phyloP scores from a whole-genome alignment of 140 eudicot species.

The Senecio squalidus region DNA sequence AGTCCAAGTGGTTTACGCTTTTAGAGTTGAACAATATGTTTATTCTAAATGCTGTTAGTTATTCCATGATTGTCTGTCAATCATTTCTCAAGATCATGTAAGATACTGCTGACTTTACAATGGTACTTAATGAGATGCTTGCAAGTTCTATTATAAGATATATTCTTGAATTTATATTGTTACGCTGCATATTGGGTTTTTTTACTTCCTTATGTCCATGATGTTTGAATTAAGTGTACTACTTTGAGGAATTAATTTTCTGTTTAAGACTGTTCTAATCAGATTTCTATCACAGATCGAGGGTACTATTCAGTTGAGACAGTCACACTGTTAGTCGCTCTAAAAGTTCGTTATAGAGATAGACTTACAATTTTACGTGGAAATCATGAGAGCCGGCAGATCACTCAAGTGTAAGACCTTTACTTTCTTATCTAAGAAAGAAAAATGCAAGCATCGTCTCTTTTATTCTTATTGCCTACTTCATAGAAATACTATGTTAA shows the following conservation, averaged over 20 bases:
- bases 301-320: conserved; percentile 95
- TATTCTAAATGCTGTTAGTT: background rate
- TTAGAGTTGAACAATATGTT: no score
- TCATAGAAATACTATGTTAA: background rate
- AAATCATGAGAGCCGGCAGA: conserved; percentile 87
- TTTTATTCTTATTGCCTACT: background rate
- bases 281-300: conserved; percentile 55
- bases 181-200: background rate
- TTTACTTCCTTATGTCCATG: background rate
- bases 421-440: background rate
- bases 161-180: background rate
- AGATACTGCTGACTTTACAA: conserved; percentile 10
- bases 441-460: background rate
- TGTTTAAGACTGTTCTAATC: conserved; percentile 17
- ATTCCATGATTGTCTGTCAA: background rate
- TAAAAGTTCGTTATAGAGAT: conserved; percentile 89
- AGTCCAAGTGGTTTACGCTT: background rate
- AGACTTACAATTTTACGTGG: conserved; percentile 88
- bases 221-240: conserved; percentile 6
- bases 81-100: background rate
- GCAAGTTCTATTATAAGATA: conserved; percentile 5
- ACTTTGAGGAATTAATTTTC: background rate
- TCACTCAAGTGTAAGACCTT: conserved; percentile 88
- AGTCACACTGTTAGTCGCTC: conserved; percentile 79
- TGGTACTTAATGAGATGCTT: conserved; percentile 6